Evolutionary conservation across 371 early-diverging fungal species (phyloP).

Genomic region (Circinella minor): DNA sequence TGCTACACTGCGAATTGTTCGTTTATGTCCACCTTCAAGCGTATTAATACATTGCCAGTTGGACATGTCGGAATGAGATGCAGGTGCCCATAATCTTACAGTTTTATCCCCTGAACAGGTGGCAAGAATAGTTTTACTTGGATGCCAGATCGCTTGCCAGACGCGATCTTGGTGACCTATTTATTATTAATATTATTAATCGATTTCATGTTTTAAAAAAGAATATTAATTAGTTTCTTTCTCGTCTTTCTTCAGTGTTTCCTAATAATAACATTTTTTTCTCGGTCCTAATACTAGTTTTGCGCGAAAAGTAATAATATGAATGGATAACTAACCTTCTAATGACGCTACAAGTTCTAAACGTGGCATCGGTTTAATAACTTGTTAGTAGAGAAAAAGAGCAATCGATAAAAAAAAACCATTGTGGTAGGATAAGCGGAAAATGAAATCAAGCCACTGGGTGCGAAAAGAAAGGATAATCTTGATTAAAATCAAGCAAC

Average conservation of each 20-base stretch:
- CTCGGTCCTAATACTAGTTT: neutral
- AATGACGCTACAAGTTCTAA: constrained; percentile 45
- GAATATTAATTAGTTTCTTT: too few species aligned
- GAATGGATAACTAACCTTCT: constrained; percentile 30
- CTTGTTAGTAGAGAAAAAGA: neutral
- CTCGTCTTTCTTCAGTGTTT: too few species aligned
- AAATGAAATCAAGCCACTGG: neutral
- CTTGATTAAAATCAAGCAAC: too few species aligned
- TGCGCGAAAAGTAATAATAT: neutral
- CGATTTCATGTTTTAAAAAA: neutral
- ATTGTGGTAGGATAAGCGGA: neutral
- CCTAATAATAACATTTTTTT: neutral
- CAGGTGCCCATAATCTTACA: constrained; percentile 82
- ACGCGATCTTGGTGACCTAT: constrained; percentile 89
- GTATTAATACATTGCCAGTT: constrained; percentile 79
- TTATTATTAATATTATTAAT: neutral
- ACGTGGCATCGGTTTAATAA: constrained; percentile 34
- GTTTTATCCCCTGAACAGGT: constrained; percentile 89
- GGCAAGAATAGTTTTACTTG: constrained; percentile 72
- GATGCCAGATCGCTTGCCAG: constrained; percentile 94
- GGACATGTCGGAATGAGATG: constrained; percentile 39
- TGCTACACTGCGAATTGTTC: constrained; percentile 89
- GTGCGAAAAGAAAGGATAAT: too few species aligned
- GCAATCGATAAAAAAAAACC: neutral
- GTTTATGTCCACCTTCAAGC: constrained; percentile 87